A percentile compares a stretch with the other conserved stretches of the same genome.
Evolutionary conservation across 2,329 filamentous ascomycete genomes (phyloP).

Genomic region (Bisporella sp.): DNA sequence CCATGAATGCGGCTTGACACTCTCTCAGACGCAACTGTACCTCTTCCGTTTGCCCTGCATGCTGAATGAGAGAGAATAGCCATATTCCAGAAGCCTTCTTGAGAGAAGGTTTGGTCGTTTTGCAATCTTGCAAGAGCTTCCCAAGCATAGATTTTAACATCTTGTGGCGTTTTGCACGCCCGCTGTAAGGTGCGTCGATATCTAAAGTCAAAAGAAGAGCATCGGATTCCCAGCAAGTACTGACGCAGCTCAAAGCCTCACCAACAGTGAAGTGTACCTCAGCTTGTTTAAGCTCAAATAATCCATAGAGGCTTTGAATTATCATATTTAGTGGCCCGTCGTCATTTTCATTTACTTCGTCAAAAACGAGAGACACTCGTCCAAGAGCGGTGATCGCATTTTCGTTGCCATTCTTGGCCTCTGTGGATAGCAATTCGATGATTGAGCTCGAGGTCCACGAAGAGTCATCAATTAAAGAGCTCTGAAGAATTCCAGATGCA

Average conservation of each 20-base stretch:
- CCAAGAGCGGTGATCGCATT: constrained; percentile 77
- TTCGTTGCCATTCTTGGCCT: constrained; percentile 75
- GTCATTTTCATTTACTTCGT: constrained; percentile 32
- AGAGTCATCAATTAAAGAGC: constrained; percentile 15
- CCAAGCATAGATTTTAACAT: constrained; percentile 41
- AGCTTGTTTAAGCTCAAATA: constrained; percentile 78
- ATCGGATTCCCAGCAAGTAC: constrained; percentile 77
- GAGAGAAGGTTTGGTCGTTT: constrained; percentile 78
- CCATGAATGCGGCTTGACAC: constrained; percentile 82
- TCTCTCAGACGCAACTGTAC: constrained; percentile 69
- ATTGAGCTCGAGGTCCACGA: constrained; percentile 28
- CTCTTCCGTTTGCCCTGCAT: constrained; percentile 71
- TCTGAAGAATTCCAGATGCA: constrained; percentile 45
- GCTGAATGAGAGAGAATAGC: constrained; percentile 86
- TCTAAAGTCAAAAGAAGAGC: constrained; percentile 70
- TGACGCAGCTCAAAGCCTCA: constrained; percentile 73
- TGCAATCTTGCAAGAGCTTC: constrained; percentile 70
- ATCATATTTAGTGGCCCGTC: constrained; percentile 43
- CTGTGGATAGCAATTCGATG: constrained; percentile 54
- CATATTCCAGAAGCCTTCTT: constrained; percentile 92
- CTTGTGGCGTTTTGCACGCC: constrained; percentile 33
- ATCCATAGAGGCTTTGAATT: constrained; percentile 60
- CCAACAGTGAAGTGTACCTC: constrained; percentile 89
- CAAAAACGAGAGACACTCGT: constrained; percentile 59
- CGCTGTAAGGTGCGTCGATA: constrained; percentile 49